Evolutionary conservation across 768 basidiomycete species (phyloP).

Genomic region (Gymnopilus junonius): DNA sequence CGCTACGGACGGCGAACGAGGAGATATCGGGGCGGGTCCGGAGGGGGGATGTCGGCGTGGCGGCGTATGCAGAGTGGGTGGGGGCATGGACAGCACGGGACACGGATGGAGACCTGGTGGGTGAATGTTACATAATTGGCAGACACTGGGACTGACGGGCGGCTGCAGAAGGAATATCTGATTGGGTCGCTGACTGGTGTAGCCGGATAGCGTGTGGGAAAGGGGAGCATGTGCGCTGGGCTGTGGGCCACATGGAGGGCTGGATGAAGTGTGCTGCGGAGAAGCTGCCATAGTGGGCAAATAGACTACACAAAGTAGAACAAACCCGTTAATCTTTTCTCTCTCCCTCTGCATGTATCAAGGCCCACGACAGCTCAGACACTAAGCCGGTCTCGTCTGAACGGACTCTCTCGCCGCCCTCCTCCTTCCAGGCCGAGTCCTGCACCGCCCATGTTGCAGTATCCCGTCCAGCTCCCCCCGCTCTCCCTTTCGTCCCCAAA

Average conservation of each 20-base stretch:
- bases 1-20: conserved; percentile 41
- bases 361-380: conserved; percentile 49
- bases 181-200: conserved; percentile 38
- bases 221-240: conserved; percentile 22
- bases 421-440: conserved; percentile 19
- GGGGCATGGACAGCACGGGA: conserved; percentile 53
- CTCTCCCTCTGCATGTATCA: conserved; percentile 43
- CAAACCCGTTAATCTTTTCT: conserved; percentile 20
- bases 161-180: conserved; percentile 59
- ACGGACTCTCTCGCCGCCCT: conserved; percentile 22
- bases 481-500: conserved; percentile 43
- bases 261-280: conserved; percentile 20
- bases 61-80: conserved; percentile 55
- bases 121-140: conserved; percentile 40
- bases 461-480: conserved; percentile 48
- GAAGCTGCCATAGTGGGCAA: conserved; percentile 19
- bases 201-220: conserved; percentile 34
- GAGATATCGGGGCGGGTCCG: conserved; percentile 35
- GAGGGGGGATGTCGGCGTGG: conserved; percentile 20
- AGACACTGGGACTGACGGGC: conserved; percentile 45
- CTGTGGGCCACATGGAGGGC: conserved; percentile 1
- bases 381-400: conserved; percentile 66
- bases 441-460: conserved; percentile 61
- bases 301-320: conserved; percentile 22
- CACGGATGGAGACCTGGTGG: conserved; percentile 53